Evolutionary conservation across 257 asterid genomes (phyloP), one percentile per base, ranked within the genome.

Genomic region (Thymus quinquecostatus): DNA sequence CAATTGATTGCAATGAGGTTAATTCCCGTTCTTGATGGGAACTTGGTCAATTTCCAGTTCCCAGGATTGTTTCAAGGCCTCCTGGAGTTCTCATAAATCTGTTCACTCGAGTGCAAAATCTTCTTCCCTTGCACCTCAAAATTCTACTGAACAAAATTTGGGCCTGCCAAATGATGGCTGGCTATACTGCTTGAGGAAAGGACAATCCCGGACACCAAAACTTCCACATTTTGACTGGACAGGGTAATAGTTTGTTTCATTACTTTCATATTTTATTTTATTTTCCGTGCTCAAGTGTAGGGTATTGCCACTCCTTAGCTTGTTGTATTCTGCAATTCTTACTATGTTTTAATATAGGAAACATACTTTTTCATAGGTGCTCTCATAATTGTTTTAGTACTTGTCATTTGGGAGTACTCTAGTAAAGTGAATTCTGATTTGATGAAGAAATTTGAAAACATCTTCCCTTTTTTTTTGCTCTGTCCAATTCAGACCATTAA

Each of bases 51-150:
- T 72, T 64, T 63, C 49, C 80, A 91, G 99, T 84, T 69, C 97
- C 13, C 99, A 94, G 78, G 94, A 95, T 48, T 95, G 99, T 86
- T 95, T 95, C 89, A 95, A 92, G 95, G 88, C 88, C 43, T 90
- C 96, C 41, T 92, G 99, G 97, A 84, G 88, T 77, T 86, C 98
- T 76, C 99, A 95, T 77, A 95, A 95, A 81, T 80, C 89, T 34
- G 94, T 89, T 69, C 99, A 95, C 78, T 48, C 78, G 83, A 85
- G 85, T 81, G 90, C 96, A 64, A 91, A 86, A 77, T 57, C 77
- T 60, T 66, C 95, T 10, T 80, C 91, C 56, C 76, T 74, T 63
- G 79, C 81, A 40, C 78, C 69, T 56, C 92, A 76, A 73, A 79
- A 64, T 75, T 54, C 79, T 7, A 82, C 79, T 51, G 85, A 77